phyloP scores from a whole-genome alignment of 2,329 filamentous ascomycete genomes.

The Didymella exigua region DNA sequence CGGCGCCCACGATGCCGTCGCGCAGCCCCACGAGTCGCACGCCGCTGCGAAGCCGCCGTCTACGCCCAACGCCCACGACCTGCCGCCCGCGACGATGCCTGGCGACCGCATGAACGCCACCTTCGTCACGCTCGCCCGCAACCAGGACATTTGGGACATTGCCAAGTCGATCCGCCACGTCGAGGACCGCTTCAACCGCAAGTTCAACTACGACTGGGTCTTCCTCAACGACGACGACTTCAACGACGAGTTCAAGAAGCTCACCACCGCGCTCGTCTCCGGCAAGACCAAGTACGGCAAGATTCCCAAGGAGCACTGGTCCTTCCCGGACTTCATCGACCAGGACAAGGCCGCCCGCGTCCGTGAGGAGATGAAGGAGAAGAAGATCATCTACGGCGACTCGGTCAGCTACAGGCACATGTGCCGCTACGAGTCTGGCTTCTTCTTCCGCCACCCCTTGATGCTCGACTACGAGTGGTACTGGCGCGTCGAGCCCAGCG shows the following conservation, averaged over 20 bases:
- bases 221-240: slow-evolving; percentile 98
- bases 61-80: slow-evolving; percentile 42
- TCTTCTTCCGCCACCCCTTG: slow-evolving; percentile 95
- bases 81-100: slow-evolving; percentile 57
- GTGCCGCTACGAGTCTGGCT: slow-evolving; percentile 98
- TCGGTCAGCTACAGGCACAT: slow-evolving; percentile 98
- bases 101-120: slow-evolving; percentile 92
- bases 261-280: slow-evolving; percentile 87
- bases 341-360: slow-evolving; percentile 90
- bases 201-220: slow-evolving; percentile 98
- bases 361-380: slow-evolving; percentile 89
- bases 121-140: slow-evolving; percentile 93
- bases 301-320: slow-evolving; percentile 94
- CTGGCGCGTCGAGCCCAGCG: slow-evolving; percentile 97
- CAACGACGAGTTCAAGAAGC: slow-evolving; percentile 88
- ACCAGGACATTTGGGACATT: slow-evolving; percentile 95
- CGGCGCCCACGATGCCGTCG: slow-evolving; percentile 17
- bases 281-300: slow-evolving; percentile 89
- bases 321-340: slow-evolving; percentile 94
- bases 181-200: slow-evolving; percentile 96
- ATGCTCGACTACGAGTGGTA: slow-evolving; percentile 99
- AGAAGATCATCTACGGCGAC: slow-evolving; percentile 98
- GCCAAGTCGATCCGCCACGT: slow-evolving; percentile 93
- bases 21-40: slow-evolving; percentile 18
- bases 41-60: slow-evolving; percentile 30